Conservation (phyloP, 2,329 filamentous ascomycete species). For the Endothia cerciana region DNA sequence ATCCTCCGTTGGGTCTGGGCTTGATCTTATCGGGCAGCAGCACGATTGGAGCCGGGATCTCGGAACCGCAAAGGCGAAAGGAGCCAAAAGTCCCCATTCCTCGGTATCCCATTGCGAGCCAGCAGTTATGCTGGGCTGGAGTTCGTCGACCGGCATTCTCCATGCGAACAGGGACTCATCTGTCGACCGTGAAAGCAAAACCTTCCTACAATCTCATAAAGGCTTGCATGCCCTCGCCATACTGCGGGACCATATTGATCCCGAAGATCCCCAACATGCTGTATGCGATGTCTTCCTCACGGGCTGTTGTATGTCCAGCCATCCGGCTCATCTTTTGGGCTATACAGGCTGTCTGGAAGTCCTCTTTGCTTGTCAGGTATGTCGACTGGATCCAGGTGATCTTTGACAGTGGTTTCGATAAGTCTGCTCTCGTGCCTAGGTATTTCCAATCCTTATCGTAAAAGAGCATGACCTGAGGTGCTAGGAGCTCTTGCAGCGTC, state of each 20-base stretch:
- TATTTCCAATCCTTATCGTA: slow-evolving; percentile 28
- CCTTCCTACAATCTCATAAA: slow-evolving; percentile 18
- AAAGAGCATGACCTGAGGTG: slow-evolving; percentile 26
- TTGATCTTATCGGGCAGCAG: no score
- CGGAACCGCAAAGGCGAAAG: slow-evolving; percentile 11
- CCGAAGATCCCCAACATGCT: slow-evolving; percentile 10
- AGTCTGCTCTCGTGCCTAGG: slow-evolving; percentile 6
- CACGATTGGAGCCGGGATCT: not conserved
- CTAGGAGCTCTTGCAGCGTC: slow-evolving; percentile 30
- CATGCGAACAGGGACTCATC: slow-evolving; percentile 17
- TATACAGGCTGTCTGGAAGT: slow-evolving; percentile 1
- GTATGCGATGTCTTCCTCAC: slow-evolving; percentile 17
- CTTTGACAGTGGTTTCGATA: not conserved
- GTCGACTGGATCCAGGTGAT: slow-evolving; percentile 10
- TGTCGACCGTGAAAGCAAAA: not conserved
- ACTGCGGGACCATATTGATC: not conserved
- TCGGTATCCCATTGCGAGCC: not conserved
- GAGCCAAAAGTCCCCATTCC: slow-evolving; percentile 9
- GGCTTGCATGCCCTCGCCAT: slow-evolving; percentile 17
- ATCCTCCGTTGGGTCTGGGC: no score
- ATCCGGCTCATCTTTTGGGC: slow-evolving; percentile 17
- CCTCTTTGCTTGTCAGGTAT: slow-evolving; percentile 26
- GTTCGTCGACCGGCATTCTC: not conserved
- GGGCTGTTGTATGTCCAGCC: slow-evolving; percentile 8
- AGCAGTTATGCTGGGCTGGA: not conserved